phyloP scores from a whole-genome alignment of 768 basidiomycete genomes.

The Fistulinella prunicolor region DNA sequence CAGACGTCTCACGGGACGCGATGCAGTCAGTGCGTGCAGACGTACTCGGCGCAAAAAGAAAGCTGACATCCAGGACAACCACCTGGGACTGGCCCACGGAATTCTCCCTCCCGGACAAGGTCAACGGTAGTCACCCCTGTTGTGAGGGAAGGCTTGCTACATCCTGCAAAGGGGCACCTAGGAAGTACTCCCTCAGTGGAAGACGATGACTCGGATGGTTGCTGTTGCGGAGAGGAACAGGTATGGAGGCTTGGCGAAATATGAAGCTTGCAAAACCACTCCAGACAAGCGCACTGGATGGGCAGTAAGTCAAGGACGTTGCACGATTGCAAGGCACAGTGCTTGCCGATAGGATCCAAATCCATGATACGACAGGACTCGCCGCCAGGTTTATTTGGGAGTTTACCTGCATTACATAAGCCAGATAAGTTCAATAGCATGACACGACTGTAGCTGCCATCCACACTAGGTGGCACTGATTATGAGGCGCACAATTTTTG shows the following conservation, averaged over 20 bases:
- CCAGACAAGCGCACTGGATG: conserved; percentile 61
- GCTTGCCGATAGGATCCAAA: conserved; percentile 56
- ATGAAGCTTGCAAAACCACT: conserved; percentile 63
- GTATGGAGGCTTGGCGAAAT: conserved; percentile 56
- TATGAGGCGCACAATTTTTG: neutral
- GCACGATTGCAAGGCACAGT: conserved; percentile 62
- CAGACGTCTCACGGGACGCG: conserved; percentile 6
- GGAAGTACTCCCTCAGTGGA: conserved; percentile 31
- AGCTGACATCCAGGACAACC: conserved; percentile 52
- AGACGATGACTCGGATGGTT: neutral
- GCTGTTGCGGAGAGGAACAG: conserved; percentile 37
- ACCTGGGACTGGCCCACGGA: conserved; percentile 12
- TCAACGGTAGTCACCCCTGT: conserved; percentile 32
- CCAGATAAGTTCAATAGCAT: too few relatives aligned
- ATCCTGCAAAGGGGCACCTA: conserved; percentile 49
- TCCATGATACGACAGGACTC: conserved; percentile 28
- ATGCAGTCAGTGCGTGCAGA: conserved; percentile 3
- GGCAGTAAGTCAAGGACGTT: conserved; percentile 71
- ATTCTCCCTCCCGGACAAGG: neutral
- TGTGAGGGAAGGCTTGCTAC: conserved; percentile 54
- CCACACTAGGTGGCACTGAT: too few relatives aligned
- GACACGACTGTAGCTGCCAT: too few relatives aligned
- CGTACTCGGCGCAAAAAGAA: conserved; percentile 65
- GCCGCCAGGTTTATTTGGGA: too few relatives aligned
- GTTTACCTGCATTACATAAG: too few relatives aligned